phyloP scores from a whole-genome alignment of 1,139 yeast species.

The Wickerhamomyces sp. region DNA sequence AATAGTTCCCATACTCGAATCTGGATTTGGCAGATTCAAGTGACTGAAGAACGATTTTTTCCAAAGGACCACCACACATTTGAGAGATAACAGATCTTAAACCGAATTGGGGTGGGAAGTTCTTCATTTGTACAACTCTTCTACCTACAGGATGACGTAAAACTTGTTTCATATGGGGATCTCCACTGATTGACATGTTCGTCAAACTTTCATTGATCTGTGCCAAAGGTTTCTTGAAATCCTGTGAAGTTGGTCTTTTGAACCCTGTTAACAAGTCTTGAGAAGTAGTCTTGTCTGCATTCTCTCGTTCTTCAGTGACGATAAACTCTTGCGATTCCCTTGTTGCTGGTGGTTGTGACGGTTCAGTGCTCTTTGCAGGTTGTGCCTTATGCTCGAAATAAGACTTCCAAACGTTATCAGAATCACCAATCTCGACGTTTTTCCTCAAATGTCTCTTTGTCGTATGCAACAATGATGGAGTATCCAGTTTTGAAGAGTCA shows the following conservation, averaged over 20 bases:
- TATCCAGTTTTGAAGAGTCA: conserved; percentile 9
- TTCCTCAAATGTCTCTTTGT: conserved; percentile 4
- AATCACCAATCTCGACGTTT: neutral
- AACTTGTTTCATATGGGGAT: neutral
- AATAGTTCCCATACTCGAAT: conserved; percentile 1
- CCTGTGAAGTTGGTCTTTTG: no score
- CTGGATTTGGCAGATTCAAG: conserved; percentile 3
- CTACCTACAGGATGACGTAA: conserved; percentile 7
- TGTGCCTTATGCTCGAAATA: conserved; percentile 4
- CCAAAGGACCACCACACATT: conserved; percentile 72
- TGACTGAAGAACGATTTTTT: conserved; percentile 34
- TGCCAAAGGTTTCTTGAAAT: neutral
- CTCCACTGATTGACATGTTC: neutral
- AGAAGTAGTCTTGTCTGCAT: neutral
- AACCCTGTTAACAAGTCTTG: no score
- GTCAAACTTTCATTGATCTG: conserved; percentile 1
- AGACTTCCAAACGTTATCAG: conserved; percentile 2
- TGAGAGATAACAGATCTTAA: conserved; percentile 49
- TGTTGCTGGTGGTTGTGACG: neutral
- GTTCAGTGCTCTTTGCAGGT: neutral
- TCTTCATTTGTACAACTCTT: conserved; percentile 29
- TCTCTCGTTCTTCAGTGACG: neutral
- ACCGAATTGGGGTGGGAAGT: conserved; percentile 39
- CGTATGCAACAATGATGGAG: conserved; percentile 8
- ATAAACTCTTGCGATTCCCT: neutral